phyloP scores from a whole-genome alignment of 2,329 filamentous ascomycete species.

The Fonsecaea pugnacius region DNA sequence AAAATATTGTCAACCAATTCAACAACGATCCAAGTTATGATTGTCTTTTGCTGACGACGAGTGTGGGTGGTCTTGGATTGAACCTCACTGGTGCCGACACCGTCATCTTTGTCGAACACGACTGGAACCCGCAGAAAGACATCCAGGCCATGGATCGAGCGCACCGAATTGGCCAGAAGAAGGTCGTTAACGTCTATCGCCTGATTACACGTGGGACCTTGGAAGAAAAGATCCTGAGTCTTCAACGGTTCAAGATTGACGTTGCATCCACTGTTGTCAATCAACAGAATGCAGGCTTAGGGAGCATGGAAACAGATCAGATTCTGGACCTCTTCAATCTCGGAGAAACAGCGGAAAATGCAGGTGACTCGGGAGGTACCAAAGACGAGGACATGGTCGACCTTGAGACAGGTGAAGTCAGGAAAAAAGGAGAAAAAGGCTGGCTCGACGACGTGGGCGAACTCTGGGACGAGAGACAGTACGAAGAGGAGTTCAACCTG shows the following conservation, averaged over 20 bases:
- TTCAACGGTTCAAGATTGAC: slow-evolving; percentile 99
- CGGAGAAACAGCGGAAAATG: slow-evolving; percentile 66
- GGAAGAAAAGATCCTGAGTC: slow-evolving; percentile 96
- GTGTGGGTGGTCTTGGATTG: slow-evolving; percentile 88
- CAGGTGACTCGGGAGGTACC: slow-evolving; percentile 66
- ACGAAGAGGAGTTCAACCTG: slow-evolving; percentile 96
- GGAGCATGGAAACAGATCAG: slow-evolving; percentile 97
- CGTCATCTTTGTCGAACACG: slow-evolving; percentile 98
- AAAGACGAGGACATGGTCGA: slow-evolving; percentile 82
- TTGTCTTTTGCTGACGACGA: slow-evolving; percentile 88
- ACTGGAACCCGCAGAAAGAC: slow-evolving; percentile 99
- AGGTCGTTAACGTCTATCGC: slow-evolving; percentile 98
- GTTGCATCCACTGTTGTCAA: slow-evolving; percentile 98
- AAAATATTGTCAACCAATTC: slow-evolving; percentile 98
- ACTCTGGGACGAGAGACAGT: slow-evolving; percentile 95
- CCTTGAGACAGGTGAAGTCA: slow-evolving; percentile 79
- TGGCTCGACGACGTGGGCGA: slow-evolving; percentile 95
- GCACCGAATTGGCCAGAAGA: slow-evolving; percentile 98
- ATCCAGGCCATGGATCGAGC: slow-evolving; percentile 98
- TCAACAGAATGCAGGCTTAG: slow-evolving; percentile 93
- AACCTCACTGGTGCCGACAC: slow-evolving; percentile 97
- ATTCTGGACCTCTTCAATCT: slow-evolving; percentile 96
- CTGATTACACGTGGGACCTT: slow-evolving; percentile 93
- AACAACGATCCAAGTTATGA: slow-evolving; percentile 98
- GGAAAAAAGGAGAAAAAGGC: slow-evolving; percentile 94